A percentile compares a stretch with the other conserved stretches of the same genome.
Conservation (phyloP, 345 rosid species). For the Barbarea vulgaris region DNA sequence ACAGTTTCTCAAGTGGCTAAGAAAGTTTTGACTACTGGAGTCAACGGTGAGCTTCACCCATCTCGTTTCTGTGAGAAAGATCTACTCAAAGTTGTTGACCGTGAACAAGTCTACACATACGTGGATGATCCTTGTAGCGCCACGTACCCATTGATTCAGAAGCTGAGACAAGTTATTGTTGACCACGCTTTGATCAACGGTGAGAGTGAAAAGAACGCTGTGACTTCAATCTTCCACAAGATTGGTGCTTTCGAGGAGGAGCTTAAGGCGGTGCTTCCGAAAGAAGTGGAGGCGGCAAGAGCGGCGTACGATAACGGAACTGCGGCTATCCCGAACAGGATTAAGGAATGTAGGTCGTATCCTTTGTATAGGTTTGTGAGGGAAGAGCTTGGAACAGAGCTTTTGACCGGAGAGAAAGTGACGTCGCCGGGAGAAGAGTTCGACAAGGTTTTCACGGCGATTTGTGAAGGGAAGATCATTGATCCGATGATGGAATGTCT, state of each 20-base stretch:
- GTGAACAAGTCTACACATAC: constrained; percentile 59
- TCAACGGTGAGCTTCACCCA: constrained; percentile 68
- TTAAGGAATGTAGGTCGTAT: constrained; percentile 72
- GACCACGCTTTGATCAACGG: constrained; percentile 65
- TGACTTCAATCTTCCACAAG: constrained; percentile 65
- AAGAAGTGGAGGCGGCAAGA: constrained; percentile 64
- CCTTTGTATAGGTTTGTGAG: constrained; percentile 70
- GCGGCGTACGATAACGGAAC: constrained; percentile 56
- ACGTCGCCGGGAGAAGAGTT: constrained; percentile 76
- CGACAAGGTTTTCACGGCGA: constrained; percentile 64
- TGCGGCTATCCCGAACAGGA: constrained; percentile 54
- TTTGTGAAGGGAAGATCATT: constrained; percentile 62
- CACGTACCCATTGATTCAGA: constrained; percentile 65
- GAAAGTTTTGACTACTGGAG: constrained; percentile 50
- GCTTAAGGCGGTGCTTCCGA: constrained; percentile 52
- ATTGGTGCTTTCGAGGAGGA: constrained; percentile 65
- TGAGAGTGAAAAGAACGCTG: constrained; percentile 53
- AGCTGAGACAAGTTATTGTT: constrained; percentile 61
- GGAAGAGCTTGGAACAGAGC: constrained; percentile 55
- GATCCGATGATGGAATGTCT: constrained; percentile 76
- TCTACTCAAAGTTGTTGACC: constrained; percentile 56
- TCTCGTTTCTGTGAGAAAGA: constrained; percentile 71
- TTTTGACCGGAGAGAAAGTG: constrained; percentile 67
- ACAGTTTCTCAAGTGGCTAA: constrained; percentile 59
- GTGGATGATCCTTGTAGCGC: constrained; percentile 69